A percentile compares a stretch with the other conserved stretches of the same genome.
These are phyloP conservation scores for Sordaria brevicollis DNA, from an alignment of 495 filamentous ascomycete species.

Conservation along the genomic window DNA sequence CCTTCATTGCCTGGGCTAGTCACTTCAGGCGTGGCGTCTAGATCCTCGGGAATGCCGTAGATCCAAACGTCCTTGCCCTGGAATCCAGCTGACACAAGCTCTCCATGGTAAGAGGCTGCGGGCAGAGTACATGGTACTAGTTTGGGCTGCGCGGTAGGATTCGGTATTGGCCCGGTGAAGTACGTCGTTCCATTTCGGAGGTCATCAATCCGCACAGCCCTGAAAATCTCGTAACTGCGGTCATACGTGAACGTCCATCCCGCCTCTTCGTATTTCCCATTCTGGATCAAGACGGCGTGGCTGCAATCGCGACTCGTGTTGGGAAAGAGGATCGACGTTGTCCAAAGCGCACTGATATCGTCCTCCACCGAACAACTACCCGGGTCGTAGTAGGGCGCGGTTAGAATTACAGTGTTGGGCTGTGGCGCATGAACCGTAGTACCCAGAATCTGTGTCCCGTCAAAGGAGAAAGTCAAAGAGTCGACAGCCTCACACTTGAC, in stretches of 20 bases:
- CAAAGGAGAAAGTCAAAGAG: slow-evolving; percentile 67
- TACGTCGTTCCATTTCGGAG: slow-evolving; percentile 67
- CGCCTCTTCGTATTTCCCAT: slow-evolving; percentile 59
- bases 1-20: slow-evolving; percentile 17
- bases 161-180: slow-evolving; percentile 60
- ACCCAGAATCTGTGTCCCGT: slow-evolving; percentile 77
- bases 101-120: slow-evolving; percentile 53
- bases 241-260: slow-evolving; percentile 77
- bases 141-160: slow-evolving; percentile 29
- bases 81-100: slow-evolving; percentile 69
- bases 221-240: slow-evolving; percentile 61
- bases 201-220: slow-evolving; percentile 65
- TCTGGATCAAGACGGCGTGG: slow-evolving; percentile 63
- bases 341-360: slow-evolving; percentile 71
- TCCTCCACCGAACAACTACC: slow-evolving; percentile 48
- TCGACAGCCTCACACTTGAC: slow-evolving; percentile 78
- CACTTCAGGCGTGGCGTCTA: slow-evolving; percentile 45
- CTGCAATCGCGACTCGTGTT: slow-evolving; percentile 65
- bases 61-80: slow-evolving; percentile 64
- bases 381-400: slow-evolving; percentile 67
- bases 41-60: slow-evolving; percentile 66
- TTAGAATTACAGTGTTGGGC: slow-evolving; percentile 65
- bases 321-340: slow-evolving; percentile 79
- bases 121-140: slow-evolving; percentile 59
- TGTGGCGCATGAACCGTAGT: slow-evolving; percentile 55